Evolutionary conservation across 768 basidiomycete genomes (phyloP), one percentile per base, ranked within the genome.

Genomic region (Leccinum imitatum): DNA sequence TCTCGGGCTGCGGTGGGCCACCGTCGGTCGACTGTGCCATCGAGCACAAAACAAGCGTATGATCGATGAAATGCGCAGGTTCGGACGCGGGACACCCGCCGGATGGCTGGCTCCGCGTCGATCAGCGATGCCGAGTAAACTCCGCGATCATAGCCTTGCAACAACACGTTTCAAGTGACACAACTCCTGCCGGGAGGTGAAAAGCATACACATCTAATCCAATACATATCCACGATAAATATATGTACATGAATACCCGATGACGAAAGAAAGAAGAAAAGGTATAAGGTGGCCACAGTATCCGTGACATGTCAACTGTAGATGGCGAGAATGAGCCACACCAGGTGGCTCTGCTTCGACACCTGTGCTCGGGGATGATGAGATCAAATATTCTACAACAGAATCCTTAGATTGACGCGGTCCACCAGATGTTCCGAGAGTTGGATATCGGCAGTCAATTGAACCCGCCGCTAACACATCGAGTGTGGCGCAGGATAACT

Each of bases 11-110:
- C 25, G n/a, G 48, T 19, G 19, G n/a, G 44, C 10, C 19, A 9
- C 48, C 17, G 37, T 19, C 44, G 14, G 51, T 56, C 19, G 56
- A 51, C 21, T 50, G 58, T 23, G 52, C 53, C 68, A 67, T 67
- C 30, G 21, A 23, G 7, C 56, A 37, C 7, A 23, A 35, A 21
- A 11, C 37, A 11, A 14, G 14, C 6, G 53, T 25, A 1, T 6
- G 35, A 37, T 37, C 35, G 35, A 37, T 37, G 14, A 10, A n/a
- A 17, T 17, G 31, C 10, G 10, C 27, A 30, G 8, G 27, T 30
- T 35, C 33, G 33, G 33, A 35, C 33, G 13, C 11, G 33, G 33
- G 33, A 35, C 33, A 13, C 33, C 13, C 33, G 33, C 27, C 27
- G 10, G 10, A 13, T 8, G 9, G 44, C 19, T 46, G 19, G 19